Evolutionary conservation across 345 rosid species (phyloP).

Genomic region (Citrus inodora): DNA sequence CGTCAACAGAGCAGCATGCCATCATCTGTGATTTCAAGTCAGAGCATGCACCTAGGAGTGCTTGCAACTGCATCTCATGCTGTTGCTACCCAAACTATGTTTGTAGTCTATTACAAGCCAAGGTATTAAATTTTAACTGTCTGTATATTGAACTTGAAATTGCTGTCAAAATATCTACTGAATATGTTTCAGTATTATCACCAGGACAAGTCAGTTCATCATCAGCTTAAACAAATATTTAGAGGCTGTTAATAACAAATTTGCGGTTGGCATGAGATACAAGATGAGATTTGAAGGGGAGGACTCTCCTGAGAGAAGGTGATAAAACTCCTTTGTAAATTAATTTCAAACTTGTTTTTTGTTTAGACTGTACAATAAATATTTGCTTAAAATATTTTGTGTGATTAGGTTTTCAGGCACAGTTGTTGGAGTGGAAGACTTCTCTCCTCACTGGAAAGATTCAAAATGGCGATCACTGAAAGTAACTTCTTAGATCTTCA

Average conservation of each 20-base stretch:
- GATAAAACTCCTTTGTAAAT: conserved; percentile 5
- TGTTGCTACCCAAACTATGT: conserved; percentile 55
- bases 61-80: conserved; percentile 95
- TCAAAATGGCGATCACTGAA: conserved; percentile 82
- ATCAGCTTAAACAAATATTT: conserved; percentile 73
- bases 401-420: conserved; percentile 80
- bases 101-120: conserved; percentile 88
- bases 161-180: conserved; percentile 8
- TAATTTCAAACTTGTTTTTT: background rate
- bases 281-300: conserved; percentile 94
- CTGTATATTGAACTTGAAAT: background rate
- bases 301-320: conserved; percentile 93
- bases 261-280: conserved; percentile 76
- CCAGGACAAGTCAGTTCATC: conserved; percentile 91
- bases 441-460: conserved; percentile 74
- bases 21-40: conserved; percentile 89
- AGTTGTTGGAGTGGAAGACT: conserved; percentile 73
- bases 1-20: conserved; percentile 71
- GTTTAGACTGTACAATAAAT: conserved; percentile 11
- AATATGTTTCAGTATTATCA: conserved; percentile 14
- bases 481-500: conserved; percentile 39
- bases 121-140: conserved; percentile 39
- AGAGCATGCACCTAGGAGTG: conserved; percentile 94
- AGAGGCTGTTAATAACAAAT: conserved; percentile 57
- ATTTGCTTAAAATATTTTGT: background rate